A percentile compares a stretch with the other conserved stretches of the same genome.
These are phyloP conservation scores for Quambalaria eucalypti DNA, from an alignment of 1,284 basidiomycete genomes.

Conservation along the genomic window DNA sequence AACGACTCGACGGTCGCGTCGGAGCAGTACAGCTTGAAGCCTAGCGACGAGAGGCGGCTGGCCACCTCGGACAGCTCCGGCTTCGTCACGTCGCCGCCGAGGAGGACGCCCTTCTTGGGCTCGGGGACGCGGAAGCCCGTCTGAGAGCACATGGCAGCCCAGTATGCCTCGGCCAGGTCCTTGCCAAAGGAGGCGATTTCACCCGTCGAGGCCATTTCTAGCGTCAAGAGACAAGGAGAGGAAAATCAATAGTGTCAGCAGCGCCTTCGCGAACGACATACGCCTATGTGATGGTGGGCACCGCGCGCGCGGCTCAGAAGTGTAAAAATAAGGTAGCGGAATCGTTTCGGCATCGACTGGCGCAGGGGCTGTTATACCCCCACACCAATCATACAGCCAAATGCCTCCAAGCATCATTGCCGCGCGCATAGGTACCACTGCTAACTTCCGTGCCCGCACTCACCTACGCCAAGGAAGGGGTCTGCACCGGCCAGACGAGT, in stretches of 20 bases:
- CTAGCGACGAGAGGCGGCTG: slow-evolving; percentile 55
- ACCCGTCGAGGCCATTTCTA: slow-evolving; percentile 98
- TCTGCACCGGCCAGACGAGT: slow-evolving; percentile 85
- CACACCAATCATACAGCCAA: slow-evolving; percentile 7
- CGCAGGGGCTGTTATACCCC: too few relatives aligned
- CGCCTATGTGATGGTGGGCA: too few relatives aligned
- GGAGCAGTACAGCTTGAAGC: slow-evolving; percentile 87
- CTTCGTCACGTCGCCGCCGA: slow-evolving; percentile 73
- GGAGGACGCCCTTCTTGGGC: slow-evolving; percentile 67
- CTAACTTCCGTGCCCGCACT: slow-evolving; percentile 7
- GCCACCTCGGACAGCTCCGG: slow-evolving; percentile 75
- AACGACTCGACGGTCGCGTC: slow-evolving; percentile 70
- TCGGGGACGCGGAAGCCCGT: slow-evolving; percentile 82
- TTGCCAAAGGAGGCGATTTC: slow-evolving; percentile 96
- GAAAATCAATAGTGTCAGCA: slow-evolving; percentile 7
- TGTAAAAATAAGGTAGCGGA: slow-evolving; percentile 10
- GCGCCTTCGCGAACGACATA: slow-evolving; percentile 4
- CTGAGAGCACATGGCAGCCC: slow-evolving; percentile 77
- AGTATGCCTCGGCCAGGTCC: slow-evolving; percentile 92
- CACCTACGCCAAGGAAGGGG: slow-evolving; percentile 89
- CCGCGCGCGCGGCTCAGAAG: slow-evolving; percentile 7
- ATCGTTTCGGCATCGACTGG: slow-evolving; percentile 7
- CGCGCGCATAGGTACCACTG: not conserved
- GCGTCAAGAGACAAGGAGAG: too few relatives aligned
- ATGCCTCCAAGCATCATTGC: slow-evolving; percentile 13